Evolutionary conservation across 192 early-diverging fungal species (phyloP).

Genomic region (Coemansia sp.): DNA sequence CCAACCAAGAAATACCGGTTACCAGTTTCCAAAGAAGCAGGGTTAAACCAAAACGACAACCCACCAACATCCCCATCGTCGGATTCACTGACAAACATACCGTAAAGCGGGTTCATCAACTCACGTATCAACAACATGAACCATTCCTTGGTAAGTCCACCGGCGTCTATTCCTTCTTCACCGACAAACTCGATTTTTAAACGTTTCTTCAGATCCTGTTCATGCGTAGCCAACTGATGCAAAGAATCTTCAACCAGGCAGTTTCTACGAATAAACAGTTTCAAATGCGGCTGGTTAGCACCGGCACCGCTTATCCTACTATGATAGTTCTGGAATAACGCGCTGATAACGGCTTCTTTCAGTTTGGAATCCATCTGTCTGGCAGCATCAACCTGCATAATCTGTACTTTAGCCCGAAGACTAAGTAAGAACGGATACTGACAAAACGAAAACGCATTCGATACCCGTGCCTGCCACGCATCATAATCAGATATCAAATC

Average conservation of each 20-base stretch:
- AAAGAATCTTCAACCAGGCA: conserved; percentile 75
- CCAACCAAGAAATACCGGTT: conserved; percentile 91
- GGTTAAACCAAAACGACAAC: conserved; percentile 71
- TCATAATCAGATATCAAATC: conserved; percentile 71
- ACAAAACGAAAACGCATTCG: conserved; percentile 70
- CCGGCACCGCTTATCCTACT: neutral
- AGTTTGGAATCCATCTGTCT: conserved; percentile 75
- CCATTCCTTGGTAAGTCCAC: conserved; percentile 97
- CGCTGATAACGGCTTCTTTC: conserved; percentile 63
- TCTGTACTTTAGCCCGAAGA: conserved; percentile 72
- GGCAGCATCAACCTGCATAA: conserved; percentile 75
- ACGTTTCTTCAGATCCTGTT: conserved; percentile 88
- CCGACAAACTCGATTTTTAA: conserved; percentile 89
- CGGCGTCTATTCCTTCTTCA: conserved; percentile 95
- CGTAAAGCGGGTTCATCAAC: conserved; percentile 91
- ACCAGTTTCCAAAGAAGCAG: conserved; percentile 69
- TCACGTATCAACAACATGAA: conserved; percentile 89
- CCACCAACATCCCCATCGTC: conserved; percentile 27
- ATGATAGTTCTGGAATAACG: conserved; percentile 55
- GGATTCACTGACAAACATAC: conserved; percentile 76
- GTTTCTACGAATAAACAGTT: conserved; percentile 62
- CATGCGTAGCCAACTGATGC: conserved; percentile 69
- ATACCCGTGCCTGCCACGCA: conserved; percentile 65
- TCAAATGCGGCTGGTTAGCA: conserved; percentile 58
- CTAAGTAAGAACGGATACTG: conserved; percentile 81